These are phyloP conservation scores for Lagerstroemia speciosa DNA, from an alignment of 345 rosid genomes.

Conservation along the genomic window DNA sequence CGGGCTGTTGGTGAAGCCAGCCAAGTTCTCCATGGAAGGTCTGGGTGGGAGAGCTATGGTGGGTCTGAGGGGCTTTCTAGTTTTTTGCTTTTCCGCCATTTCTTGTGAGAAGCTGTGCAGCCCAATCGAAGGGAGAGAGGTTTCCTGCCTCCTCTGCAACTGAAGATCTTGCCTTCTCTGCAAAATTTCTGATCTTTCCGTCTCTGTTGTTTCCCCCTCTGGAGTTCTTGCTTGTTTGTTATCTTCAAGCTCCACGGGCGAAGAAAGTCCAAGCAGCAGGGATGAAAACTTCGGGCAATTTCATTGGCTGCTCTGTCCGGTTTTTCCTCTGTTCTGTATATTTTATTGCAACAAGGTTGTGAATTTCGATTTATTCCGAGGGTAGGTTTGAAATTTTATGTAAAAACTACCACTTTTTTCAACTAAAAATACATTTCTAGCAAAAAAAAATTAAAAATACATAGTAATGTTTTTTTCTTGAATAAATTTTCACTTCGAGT, in stretches of 20 bases:
- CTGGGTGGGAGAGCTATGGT: conserved; percentile 67
- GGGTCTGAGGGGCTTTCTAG: conserved; percentile 39
- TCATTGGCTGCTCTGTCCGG: background rate
- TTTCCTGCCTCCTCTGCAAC: background rate
- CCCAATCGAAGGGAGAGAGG: background rate
- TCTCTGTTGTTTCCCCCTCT: background rate
- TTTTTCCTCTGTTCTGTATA: background rate
- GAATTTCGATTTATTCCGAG: background rate
- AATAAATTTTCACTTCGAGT: too few species aligned
- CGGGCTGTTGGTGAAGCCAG: conserved; percentile 54
- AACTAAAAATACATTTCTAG: background rate
- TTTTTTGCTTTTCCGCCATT: conserved; percentile 46
- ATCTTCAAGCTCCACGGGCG: background rate
- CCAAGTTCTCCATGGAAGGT: conserved; percentile 38
- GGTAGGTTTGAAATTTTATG: background rate
- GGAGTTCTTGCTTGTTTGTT: background rate
- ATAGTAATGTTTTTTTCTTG: too few species aligned
- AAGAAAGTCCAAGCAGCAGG: background rate
- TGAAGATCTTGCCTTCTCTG: background rate
- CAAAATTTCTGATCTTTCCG: background rate
- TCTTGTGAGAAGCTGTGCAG: background rate
- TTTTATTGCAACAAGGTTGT: background rate
- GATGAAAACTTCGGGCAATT: background rate
- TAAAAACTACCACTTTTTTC: too few species aligned
- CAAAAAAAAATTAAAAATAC: background rate